Conservation (phyloP, 164 flowering plant genomes). For the Vitis riparia region DNA sequence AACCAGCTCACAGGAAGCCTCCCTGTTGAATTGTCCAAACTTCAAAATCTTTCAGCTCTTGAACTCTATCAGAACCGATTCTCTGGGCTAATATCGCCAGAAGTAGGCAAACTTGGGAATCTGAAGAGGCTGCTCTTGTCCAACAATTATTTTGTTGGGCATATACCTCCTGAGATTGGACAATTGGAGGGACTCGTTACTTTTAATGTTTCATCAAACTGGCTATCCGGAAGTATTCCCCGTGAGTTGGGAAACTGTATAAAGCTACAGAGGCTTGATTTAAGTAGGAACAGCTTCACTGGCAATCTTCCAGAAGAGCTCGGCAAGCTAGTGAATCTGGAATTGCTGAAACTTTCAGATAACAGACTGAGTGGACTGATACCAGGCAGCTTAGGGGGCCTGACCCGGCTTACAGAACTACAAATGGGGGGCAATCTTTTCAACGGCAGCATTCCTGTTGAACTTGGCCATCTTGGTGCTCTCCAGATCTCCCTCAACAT, state of each 20-base stretch:
- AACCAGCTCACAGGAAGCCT: slow-evolving; percentile 58
- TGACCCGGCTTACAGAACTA: slow-evolving; percentile 45
- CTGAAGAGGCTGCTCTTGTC: slow-evolving; percentile 46
- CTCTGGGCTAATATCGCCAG: slow-evolving; percentile 46
- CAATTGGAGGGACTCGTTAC: slow-evolving; percentile 38
- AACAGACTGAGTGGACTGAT: slow-evolving; percentile 42
- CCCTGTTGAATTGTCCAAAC: slow-evolving; percentile 33
- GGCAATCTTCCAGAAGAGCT: slow-evolving; percentile 41
- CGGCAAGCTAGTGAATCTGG: slow-evolving; percentile 46
- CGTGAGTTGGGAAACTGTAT: slow-evolving; percentile 44
- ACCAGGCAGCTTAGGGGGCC: slow-evolving; percentile 42
- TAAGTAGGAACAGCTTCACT: slow-evolving; percentile 47
- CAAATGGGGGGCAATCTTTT: slow-evolving; percentile 61
- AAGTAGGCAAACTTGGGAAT: slow-evolving; percentile 41
- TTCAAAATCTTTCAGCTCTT: slow-evolving; percentile 44
- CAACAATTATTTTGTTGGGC: slow-evolving; percentile 40
- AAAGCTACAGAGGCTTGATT: slow-evolving; percentile 56
- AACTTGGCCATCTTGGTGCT: slow-evolving; percentile 40
- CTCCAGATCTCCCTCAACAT: slow-evolving; percentile 52
- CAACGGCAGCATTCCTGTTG: slow-evolving; percentile 43
- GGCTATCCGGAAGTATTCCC: slow-evolving; percentile 45
- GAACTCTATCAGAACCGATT: slow-evolving; percentile 51
- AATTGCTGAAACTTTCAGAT: slow-evolving; percentile 50
- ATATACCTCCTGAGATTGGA: slow-evolving; percentile 49
- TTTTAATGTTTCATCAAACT: slow-evolving; percentile 56